Evolutionary conservation across 1,139 yeast species (phyloP).

Genomic region (Kodamaea fungicola): DNA sequence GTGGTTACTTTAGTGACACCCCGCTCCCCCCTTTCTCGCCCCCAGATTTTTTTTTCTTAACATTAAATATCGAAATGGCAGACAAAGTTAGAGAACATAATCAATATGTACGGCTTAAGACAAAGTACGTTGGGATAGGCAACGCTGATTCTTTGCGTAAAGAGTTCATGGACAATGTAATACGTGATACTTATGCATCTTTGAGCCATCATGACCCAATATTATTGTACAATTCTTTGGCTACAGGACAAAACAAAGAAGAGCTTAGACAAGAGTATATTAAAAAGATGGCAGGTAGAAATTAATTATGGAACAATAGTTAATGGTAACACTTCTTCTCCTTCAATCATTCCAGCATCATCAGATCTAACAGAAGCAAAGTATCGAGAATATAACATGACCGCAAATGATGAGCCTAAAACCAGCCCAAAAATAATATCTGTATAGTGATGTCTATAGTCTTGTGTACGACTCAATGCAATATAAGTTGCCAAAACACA

Average conservation of each 20-base stretch:
- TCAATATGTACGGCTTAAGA: conserved; percentile 56
- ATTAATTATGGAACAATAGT: conserved; percentile 1
- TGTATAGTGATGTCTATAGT: conserved; percentile 72
- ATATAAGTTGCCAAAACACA: conserved; percentile 25
- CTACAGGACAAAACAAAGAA: conserved; percentile 51
- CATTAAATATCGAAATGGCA: conserved; percentile 40
- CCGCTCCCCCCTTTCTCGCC: not conserved
- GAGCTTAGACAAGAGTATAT: conserved; percentile 50
- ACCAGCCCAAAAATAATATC: conserved; percentile 61
- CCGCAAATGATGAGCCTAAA: conserved; percentile 49
- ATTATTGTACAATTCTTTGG: conserved; percentile 65
- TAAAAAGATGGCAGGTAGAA: conserved; percentile 49
- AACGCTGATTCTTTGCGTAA: conserved; percentile 60
- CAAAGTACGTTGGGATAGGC: conserved; percentile 70
- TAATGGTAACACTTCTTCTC: conserved; percentile 12
- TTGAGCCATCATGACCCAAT: conserved; percentile 67
- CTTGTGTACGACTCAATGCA: conserved; percentile 63
- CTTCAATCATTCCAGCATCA: conserved; percentile 11
- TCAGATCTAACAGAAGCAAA: conserved; percentile 30
- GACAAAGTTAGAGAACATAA: conserved; percentile 68
- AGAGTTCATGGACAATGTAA: conserved; percentile 57
- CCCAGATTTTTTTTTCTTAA: not conserved
- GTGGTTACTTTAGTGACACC: not conserved
- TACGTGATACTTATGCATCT: conserved; percentile 71
- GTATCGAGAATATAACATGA: conserved; percentile 45